Percentiles rank a stretch among this genome's conserved stretches.
Conservation (phyloP, 208 protist genomes). For the Phytomonas sp. region DNA sequence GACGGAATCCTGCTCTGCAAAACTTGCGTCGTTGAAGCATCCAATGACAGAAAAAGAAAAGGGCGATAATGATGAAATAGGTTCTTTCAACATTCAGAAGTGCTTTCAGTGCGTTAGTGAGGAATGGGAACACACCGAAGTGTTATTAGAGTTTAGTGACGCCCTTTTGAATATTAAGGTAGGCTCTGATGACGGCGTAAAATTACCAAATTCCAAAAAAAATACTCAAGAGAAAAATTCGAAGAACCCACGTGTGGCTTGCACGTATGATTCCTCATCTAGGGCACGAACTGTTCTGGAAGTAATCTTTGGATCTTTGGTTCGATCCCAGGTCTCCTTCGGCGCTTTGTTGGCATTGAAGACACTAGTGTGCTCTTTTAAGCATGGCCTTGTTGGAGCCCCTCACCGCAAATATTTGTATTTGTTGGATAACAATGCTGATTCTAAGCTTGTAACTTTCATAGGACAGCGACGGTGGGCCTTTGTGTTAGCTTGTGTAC, state of each 20-base stretch:
- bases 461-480: conserved; percentile 25
- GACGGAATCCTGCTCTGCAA: not conserved
- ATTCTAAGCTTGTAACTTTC: not conserved
- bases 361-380: conserved; percentile 30
- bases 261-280: not conserved
- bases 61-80: not conserved
- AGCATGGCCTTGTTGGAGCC: conserved; percentile 37
- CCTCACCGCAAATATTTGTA: conserved; percentile 53
- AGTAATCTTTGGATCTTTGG: not conserved
- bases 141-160: not conserved
- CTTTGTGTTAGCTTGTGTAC: conserved; percentile 27
- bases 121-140: not conserved
- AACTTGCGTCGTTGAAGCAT: not conserved
- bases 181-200: not conserved
- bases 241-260: not conserved
- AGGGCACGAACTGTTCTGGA: not conserved
- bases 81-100: not conserved
- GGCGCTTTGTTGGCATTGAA: conserved; percentile 33
- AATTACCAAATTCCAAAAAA: not conserved
- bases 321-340: conserved; percentile 29
- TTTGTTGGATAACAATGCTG: conserved; percentile 15
- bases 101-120: not conserved
- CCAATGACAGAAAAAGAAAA: not conserved
- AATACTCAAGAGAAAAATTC: not conserved
- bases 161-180: not conserved